These are phyloP conservation scores for Xylaria grammica DNA, from an alignment of 495 filamentous ascomycete genomes.

Conservation along the genomic window DNA sequence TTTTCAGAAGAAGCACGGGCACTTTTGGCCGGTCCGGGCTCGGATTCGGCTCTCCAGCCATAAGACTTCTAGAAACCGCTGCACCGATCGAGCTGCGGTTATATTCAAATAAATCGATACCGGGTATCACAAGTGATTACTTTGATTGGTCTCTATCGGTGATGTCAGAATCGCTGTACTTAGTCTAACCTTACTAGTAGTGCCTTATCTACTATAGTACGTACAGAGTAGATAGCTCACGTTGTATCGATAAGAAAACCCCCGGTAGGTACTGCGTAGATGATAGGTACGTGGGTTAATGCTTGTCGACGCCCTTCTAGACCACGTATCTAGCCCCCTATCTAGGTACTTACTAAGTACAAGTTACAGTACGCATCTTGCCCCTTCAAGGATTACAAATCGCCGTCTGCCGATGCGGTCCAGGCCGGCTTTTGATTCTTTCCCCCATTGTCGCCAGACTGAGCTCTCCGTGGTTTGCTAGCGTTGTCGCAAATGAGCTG, in stretches of 20 bases:
- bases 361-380: conserved; percentile 14
- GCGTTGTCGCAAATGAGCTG: conserved; percentile 27
- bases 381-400: conserved; percentile 32
- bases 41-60: conserved; percentile 15
- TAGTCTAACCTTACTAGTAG: too few species aligned
- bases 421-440: conserved; percentile 30
- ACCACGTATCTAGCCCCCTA: background rate
- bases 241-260: conserved; percentile 45
- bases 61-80: background rate
- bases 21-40: conserved; percentile 35
- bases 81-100: background rate
- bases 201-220: too few species aligned
- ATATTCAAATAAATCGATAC: too few species aligned
- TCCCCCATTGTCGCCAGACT: conserved; percentile 12
- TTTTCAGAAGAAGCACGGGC: conserved; percentile 85
- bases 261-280: conserved; percentile 15
- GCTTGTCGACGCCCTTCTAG: background rate
- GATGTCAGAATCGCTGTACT: conserved; percentile 14
- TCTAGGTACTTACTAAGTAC: background rate
- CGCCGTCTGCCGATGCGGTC: conserved; percentile 32
- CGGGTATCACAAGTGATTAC: background rate
- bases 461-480: conserved; percentile 24
- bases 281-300: background rate
- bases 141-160: background rate
- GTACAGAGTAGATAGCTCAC: too few species aligned